These are phyloP conservation scores for Saturnispora hagleri DNA, from an alignment of 805 yeast species.

Conservation along the genomic window DNA sequence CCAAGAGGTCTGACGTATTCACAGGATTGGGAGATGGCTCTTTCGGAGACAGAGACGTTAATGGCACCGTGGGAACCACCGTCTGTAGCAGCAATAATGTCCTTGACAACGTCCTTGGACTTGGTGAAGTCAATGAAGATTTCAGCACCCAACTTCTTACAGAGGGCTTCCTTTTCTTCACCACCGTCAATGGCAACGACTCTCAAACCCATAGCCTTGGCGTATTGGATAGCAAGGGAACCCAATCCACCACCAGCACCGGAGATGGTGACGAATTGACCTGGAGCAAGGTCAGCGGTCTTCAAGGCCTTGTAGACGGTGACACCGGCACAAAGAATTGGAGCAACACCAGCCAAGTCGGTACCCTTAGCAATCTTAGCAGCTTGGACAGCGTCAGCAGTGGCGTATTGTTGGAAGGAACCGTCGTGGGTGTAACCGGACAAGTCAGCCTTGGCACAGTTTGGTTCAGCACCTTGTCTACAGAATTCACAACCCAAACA, in stretches of 20 bases:
- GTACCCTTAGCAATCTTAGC: conserved; percentile 65
- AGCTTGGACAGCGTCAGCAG: conserved; percentile 82
- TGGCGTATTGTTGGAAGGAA: conserved; percentile 82
- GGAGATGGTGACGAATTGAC: conserved; percentile 67
- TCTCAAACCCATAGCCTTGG: conserved; percentile 64
- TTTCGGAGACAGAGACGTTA: conserved; percentile 51
- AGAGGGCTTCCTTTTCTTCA: conserved; percentile 49
- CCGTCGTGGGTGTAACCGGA: conserved; percentile 89
- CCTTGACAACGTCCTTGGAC: conserved; percentile 34
- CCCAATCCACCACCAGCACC: conserved; percentile 85
- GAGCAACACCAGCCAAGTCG: conserved; percentile 69
- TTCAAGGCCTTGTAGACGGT: conserved; percentile 86
- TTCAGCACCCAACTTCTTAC: conserved; percentile 54
- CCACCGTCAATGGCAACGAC: conserved; percentile 71
- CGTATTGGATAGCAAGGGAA: conserved; percentile 66
- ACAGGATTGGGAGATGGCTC: conserved; percentile 45
- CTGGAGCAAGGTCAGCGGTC: conserved; percentile 63
- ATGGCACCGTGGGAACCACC: conserved; percentile 62
- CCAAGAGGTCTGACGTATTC: conserved; percentile 52
- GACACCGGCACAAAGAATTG: conserved; percentile 84
- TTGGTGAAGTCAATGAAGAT: conserved; percentile 45
- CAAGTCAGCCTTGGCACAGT: conserved; percentile 59
- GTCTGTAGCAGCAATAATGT: conserved; percentile 32
- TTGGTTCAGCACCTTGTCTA: conserved; percentile 53
- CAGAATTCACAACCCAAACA: conserved; percentile 69